These are phyloP conservation scores for Leccinum boreale DNA, from an alignment of 768 basidiomycete genomes.

Conservation along the genomic window DNA sequence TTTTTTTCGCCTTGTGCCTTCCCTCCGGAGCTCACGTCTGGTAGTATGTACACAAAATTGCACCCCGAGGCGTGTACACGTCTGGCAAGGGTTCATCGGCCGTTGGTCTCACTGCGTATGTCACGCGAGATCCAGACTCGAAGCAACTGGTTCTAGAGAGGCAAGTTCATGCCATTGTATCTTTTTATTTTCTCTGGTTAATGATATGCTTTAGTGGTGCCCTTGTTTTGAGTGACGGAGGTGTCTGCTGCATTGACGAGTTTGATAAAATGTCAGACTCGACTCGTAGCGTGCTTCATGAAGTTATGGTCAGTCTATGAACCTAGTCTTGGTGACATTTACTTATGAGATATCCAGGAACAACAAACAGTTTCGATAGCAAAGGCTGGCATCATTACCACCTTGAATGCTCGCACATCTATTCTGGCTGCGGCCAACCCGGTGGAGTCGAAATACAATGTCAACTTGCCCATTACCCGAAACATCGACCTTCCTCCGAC, in stretches of 20 bases:
- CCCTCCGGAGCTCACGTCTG: not conserved
- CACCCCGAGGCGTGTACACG: conserved; percentile 95
- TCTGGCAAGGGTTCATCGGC: conserved; percentile 98
- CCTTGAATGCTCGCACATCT: conserved; percentile 96
- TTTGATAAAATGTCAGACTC: conserved; percentile 99
- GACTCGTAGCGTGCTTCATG: conserved; percentile 96
- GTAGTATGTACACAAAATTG: conserved; percentile 98
- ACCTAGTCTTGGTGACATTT: not conserved
- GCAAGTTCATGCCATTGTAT: conserved; percentile 36
- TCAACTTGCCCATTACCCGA: conserved; percentile 84
- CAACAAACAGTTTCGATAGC: conserved; percentile 99
- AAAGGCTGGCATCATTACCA: conserved; percentile 98
- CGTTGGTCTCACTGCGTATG: conserved; percentile 97
- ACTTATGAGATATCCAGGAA: conserved; percentile 55
- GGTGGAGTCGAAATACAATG: conserved; percentile 92
- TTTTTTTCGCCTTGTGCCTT: not conserved
- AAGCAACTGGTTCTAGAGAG: conserved; percentile 98
- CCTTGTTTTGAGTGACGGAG: conserved; percentile 90
- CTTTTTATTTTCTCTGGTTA: not conserved
- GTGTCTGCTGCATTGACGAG: conserved; percentile 98
- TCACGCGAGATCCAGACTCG: conserved; percentile 96
- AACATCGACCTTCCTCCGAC: conserved; percentile 99
- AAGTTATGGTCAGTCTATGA: conserved; percentile 79
- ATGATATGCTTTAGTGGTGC: conserved; percentile 61
- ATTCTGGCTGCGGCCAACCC: conserved; percentile 98